These are phyloP conservation scores for Chalaropsis thielavioides DNA, from an alignment of 2,329 filamentous ascomycete genomes.

Conservation along the genomic window DNA sequence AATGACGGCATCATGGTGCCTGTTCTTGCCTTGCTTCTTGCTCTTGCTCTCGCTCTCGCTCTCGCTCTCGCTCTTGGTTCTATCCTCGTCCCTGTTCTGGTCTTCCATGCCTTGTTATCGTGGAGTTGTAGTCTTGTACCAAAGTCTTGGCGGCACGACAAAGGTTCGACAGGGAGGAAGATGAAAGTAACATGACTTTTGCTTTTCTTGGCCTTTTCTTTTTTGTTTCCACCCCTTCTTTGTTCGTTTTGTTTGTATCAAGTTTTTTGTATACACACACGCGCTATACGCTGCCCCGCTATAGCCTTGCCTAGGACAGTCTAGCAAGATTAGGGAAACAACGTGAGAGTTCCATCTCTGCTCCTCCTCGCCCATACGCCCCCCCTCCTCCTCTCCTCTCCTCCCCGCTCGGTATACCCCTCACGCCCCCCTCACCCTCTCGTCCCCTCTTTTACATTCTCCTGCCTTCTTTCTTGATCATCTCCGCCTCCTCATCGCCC, in stretches of 20 bases:
- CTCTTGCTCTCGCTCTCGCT: neutral
- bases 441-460: neutral
- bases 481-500: neutral
- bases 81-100: neutral
- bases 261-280: neutral
- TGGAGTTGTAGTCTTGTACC: neutral
- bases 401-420: neutral
- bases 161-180: conserved; percentile 3
- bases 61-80: neutral
- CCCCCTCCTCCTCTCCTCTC: neutral
- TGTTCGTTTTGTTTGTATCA: neutral
- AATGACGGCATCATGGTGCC: neutral
- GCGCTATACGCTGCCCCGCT: neutral
- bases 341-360: neutral
- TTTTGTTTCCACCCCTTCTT: neutral
- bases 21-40: neutral
- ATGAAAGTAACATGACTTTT: neutral
- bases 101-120: neutral
- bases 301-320: neutral
- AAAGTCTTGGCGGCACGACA: neutral
- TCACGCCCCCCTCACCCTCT: neutral
- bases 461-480: neutral
- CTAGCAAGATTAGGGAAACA: neutral
- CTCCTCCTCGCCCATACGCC: neutral
- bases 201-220: neutral